phyloP scores from a whole-genome alignment of 164 flowering plant genomes.

The Nelumbo lutea region DNA sequence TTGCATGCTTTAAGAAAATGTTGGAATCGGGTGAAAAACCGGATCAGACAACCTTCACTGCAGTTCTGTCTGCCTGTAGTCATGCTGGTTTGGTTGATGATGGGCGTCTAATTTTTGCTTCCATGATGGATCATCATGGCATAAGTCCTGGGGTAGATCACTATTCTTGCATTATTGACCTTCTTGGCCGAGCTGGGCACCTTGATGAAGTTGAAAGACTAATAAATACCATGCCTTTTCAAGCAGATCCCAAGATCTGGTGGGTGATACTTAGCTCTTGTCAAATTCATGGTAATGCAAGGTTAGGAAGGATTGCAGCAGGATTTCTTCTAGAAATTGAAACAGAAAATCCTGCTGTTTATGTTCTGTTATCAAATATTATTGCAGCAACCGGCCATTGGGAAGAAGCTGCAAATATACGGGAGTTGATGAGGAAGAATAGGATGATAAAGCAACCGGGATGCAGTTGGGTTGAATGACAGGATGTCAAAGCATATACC shows the following conservation, averaged over 20 bases:
- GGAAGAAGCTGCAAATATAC: not conserved
- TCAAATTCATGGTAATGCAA: not conserved
- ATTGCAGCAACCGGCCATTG: not conserved
- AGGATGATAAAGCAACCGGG: not conserved
- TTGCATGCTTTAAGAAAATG: not conserved
- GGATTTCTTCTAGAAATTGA: not conserved
- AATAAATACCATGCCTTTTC: not conserved
- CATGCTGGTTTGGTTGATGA: not conserved
- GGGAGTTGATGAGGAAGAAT: not conserved
- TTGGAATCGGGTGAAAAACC: not conserved
- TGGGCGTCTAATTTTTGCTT: not conserved
- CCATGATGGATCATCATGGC: not conserved
- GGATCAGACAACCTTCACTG: not conserved
- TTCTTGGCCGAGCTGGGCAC: constrained; percentile 1
- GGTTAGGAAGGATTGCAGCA: not conserved
- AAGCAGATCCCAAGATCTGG: constrained; percentile 1
- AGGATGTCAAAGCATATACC: not conserved
- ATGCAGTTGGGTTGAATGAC: not conserved
- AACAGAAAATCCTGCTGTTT: not conserved
- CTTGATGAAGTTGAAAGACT: not conserved
- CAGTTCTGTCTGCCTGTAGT: not conserved
- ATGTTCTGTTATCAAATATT: not conserved
- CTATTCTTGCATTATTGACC: not conserved
- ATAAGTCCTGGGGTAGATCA: not conserved
- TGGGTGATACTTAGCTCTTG: not conserved